These are phyloP conservation scores for Pythium periplocum DNA, from an alignment of 352 stramenopile species.

Conservation along the genomic window DNA sequence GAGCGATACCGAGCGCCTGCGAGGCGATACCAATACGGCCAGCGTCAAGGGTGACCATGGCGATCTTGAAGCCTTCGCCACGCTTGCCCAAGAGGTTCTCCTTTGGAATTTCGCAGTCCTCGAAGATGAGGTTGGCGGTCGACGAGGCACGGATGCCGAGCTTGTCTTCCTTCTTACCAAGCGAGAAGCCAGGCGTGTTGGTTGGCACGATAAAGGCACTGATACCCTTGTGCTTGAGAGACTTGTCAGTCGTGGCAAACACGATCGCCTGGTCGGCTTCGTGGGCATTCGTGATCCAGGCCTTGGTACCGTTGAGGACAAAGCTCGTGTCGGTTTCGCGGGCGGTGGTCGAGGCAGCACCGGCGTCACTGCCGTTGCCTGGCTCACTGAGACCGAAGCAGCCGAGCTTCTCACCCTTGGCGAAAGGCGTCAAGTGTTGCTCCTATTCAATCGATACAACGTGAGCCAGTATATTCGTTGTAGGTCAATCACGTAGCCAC, in stretches of 20 bases:
- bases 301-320: conserved; percentile 96
- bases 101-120: conserved; percentile 91
- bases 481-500: background rate
- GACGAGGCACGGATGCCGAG: conserved; percentile 95
- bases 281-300: conserved; percentile 96
- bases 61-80: conserved; percentile 89
- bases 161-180: conserved; percentile 98
- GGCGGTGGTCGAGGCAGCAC: conserved; percentile 92
- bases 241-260: conserved; percentile 97
- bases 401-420: conserved; percentile 87
- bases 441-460: conserved; percentile 25
- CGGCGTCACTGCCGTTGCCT: conserved; percentile 93
- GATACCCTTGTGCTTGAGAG: conserved; percentile 94
- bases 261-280: conserved; percentile 92
- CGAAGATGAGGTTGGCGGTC: conserved; percentile 96
- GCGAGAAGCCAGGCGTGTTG: conserved; percentile 88
- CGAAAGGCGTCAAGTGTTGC: conserved; percentile 86
- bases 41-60: conserved; percentile 90
- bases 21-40: conserved; percentile 94
- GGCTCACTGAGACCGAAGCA: conserved; percentile 94
- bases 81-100: conserved; percentile 79
- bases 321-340: conserved; percentile 82
- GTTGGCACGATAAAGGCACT: conserved; percentile 95
- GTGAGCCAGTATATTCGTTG: too few species aligned
- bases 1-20: conserved; percentile 95